These are phyloP conservation scores for Strigomonas galati DNA, from an alignment of 208 protist species.

Conservation along the genomic window DNA sequence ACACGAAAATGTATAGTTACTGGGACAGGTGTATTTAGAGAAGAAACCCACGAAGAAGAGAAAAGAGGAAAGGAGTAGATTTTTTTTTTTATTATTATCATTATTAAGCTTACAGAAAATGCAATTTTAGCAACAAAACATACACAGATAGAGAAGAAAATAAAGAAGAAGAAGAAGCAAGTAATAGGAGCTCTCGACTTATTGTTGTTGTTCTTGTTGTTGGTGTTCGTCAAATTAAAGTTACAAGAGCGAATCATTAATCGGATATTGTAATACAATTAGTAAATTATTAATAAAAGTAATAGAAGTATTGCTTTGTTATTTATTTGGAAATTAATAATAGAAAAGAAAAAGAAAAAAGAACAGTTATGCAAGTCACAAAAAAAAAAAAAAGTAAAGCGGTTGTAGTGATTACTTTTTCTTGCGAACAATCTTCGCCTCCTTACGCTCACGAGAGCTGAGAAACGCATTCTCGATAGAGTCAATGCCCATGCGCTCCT, in stretches of 20 bases:
- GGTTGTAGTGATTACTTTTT: conserved; percentile 13
- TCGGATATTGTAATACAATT: conserved; percentile 1
- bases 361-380: neutral
- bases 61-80: neutral
- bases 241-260: conserved; percentile 2
- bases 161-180: neutral
- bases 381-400: neutral
- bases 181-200: too few species aligned
- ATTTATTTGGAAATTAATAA: conserved; percentile 8
- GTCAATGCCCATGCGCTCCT: conserved; percentile 81
- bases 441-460: conserved; percentile 77
- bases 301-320: conserved; percentile 15
- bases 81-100: too few species aligned
- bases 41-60: too few species aligned
- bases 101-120: too few species aligned
- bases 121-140: too few species aligned
- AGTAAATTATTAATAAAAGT: conserved; percentile 16
- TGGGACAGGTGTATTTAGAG: too few species aligned
- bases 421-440: conserved; percentile 63
- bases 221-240: too few species aligned
- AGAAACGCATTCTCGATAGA: conserved; percentile 87
- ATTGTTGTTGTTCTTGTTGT: too few species aligned
- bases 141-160: too few species aligned
- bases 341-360: neutral
- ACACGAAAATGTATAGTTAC: too few species aligned